Evolutionary conservation across 2,329 filamentous ascomycete genomes (phyloP), one percentile per base, ranked within the genome.

Genomic region (Byssochlamys sp.): DNA sequence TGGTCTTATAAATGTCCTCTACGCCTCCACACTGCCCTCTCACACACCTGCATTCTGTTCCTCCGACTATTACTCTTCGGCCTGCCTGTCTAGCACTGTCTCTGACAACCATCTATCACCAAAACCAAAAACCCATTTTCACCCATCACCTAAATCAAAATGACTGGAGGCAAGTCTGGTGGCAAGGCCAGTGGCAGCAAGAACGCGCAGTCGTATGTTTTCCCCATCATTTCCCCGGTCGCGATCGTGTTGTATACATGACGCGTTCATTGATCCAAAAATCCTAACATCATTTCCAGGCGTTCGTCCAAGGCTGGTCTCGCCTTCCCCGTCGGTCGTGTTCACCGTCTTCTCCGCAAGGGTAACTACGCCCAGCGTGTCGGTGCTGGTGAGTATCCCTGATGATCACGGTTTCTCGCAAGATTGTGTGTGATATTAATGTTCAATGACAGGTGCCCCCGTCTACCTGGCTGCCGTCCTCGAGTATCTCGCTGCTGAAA

Each of bases 121-220:
- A 56, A 25, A 24, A 33, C 25, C 62, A 65, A 64, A 63, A 63
- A 67, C 69, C 68, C 71, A 10, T 10, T 31, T 31, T 63, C 63
- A 68, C 68, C 67, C 66, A 69, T 71, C 69, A 71, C 63, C 67
- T 72, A 76, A 65, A 75, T 84, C 87, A 96, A 90, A 89, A 99
- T 99, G 94, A 95, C 94, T 90, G 92, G 92, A 85, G 92, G 94
- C 80, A 99, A 99, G 83, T 96, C 92, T 82, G 94, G 94, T 80
- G 94, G 94, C 87, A 97, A 97, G 88, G 91, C 92, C 83, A 92
- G 89, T 82, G 91, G 91, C 82, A 88, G 89, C 83, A 99, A 99
- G 90, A 95, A 89, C 84, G 89, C 94, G 74, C 94, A 97, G 84
- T 96, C 91, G 94, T 97, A 82, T 86, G 91, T 88, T 61, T 57